A percentile compares a stretch with the other conserved stretches of the same genome.
These are phyloP conservation scores for Suillus alpinus DNA, from an alignment of 768 basidiomycete species.

Conservation along the genomic window DNA sequence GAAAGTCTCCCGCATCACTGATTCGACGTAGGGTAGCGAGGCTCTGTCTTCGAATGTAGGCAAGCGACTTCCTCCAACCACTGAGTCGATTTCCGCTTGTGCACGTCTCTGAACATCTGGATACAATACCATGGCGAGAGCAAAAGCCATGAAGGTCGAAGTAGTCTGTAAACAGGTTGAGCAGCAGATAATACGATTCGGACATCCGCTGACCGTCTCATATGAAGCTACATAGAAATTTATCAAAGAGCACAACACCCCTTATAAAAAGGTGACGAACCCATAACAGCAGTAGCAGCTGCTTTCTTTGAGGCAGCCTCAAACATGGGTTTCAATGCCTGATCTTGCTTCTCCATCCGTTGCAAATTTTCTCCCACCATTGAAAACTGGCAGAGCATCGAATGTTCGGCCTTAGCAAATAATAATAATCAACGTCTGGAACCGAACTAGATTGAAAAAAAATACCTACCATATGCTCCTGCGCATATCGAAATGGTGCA, in stretches of 20 bases:
- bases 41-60: not conserved
- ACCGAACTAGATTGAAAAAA: too few species aligned
- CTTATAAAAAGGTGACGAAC: constrained; percentile 1
- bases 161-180: constrained; percentile 6
- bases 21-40: constrained; percentile 1
- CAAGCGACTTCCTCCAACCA: not conserved
- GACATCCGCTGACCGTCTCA: constrained; percentile 15
- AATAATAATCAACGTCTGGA: not conserved
- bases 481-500: constrained; percentile 2
- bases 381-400: not conserved
- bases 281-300: constrained; percentile 11
- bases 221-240: constrained; percentile 12
- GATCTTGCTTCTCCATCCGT: constrained; percentile 14
- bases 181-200: not conserved
- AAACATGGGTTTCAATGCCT: not conserved
- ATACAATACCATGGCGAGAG: constrained; percentile 6
- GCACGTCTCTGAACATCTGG: constrained; percentile 16
- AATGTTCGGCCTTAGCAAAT: not conserved
- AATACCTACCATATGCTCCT: constrained; percentile 6
- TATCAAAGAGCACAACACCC: not conserved
- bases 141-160: constrained; percentile 7
- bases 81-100: constrained; percentile 16
- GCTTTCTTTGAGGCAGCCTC: constrained; percentile 9
- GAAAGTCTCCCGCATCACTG: not conserved
- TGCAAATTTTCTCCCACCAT: constrained; percentile 15